These are phyloP conservation scores for Mitragyna speciosa DNA, from an alignment of 257 asterid genomes.

Conservation along the genomic window DNA sequence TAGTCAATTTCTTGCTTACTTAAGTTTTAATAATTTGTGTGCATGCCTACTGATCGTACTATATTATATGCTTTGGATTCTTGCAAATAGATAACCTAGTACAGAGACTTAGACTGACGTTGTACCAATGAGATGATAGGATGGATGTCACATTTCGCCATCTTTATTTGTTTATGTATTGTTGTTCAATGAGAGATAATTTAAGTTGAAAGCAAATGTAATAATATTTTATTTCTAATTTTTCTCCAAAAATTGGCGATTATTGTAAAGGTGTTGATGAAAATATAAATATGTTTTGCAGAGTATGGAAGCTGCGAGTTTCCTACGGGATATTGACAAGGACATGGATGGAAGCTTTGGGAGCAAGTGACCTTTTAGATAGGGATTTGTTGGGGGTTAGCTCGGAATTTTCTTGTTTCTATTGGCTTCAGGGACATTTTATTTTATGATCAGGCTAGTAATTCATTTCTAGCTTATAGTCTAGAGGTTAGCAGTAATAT, in stretches of 20 bases:
- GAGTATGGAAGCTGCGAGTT: conserved; percentile 21
- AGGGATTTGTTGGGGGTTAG: background rate
- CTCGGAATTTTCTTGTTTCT: background rate
- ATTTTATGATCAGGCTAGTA: background rate
- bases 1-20: too few relatives aligned
- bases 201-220: background rate
- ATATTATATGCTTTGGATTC: too few relatives aligned
- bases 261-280: background rate
- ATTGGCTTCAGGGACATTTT: background rate
- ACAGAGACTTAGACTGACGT: too few relatives aligned
- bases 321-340: conserved; percentile 24
- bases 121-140: too few relatives aligned
- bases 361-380: background rate
- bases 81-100: too few relatives aligned
- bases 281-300: background rate
- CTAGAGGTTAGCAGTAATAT: background rate
- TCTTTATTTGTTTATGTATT: too few relatives aligned
- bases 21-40: too few relatives aligned
- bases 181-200: background rate
- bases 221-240: background rate
- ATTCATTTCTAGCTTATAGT: background rate
- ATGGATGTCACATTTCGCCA: too few relatives aligned
- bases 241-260: too few relatives aligned
- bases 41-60: too few relatives aligned
- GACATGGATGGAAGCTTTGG: background rate